Conservation (phyloP, 176 grass and related monocot species). For the Avena sativa region DNA sequence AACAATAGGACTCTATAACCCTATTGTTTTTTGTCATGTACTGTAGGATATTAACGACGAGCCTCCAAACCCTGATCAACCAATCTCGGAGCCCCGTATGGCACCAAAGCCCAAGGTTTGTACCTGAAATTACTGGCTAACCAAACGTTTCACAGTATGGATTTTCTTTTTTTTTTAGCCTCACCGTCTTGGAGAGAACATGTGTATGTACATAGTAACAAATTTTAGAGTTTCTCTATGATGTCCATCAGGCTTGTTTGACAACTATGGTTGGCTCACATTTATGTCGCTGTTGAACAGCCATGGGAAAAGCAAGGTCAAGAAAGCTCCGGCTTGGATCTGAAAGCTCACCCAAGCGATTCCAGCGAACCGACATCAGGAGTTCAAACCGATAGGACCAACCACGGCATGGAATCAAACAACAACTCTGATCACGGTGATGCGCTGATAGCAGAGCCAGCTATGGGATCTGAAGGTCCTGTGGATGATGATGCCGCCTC, state of each 20-base stretch:
- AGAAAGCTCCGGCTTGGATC: conserved; percentile 31
- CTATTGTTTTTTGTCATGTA: conserved; percentile 7
- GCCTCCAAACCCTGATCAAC: conserved; percentile 67
- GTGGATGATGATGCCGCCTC: conserved; percentile 1
- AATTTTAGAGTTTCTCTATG: conserved; percentile 12
- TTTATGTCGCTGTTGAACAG: conserved; percentile 47
- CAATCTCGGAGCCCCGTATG: conserved; percentile 59
- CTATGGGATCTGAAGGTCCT: conserved; percentile 21
- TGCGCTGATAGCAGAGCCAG: not conserved
- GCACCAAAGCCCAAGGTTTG: conserved; percentile 72
- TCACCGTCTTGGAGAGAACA: conserved; percentile 15
- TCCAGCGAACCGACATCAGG: not conserved
- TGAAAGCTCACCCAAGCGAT: conserved; percentile 27
- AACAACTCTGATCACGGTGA: not conserved
- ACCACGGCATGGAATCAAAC: not conserved
- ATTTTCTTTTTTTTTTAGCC: conserved; percentile 2
- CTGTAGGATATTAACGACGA: conserved; percentile 62
- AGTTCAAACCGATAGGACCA: conserved; percentile 5
- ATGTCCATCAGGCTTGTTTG: not conserved
- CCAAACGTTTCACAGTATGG: not conserved
- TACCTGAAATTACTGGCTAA: conserved; percentile 3
- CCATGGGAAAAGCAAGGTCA: conserved; percentile 56
- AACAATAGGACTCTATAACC: conserved; percentile 8
- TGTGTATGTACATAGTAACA: not conserved
- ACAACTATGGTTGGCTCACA: not conserved